Evolutionary conservation across 768 basidiomycete species (phyloP), one percentile per base, ranked within the genome.

Genomic region (Amanita molliuscula): DNA sequence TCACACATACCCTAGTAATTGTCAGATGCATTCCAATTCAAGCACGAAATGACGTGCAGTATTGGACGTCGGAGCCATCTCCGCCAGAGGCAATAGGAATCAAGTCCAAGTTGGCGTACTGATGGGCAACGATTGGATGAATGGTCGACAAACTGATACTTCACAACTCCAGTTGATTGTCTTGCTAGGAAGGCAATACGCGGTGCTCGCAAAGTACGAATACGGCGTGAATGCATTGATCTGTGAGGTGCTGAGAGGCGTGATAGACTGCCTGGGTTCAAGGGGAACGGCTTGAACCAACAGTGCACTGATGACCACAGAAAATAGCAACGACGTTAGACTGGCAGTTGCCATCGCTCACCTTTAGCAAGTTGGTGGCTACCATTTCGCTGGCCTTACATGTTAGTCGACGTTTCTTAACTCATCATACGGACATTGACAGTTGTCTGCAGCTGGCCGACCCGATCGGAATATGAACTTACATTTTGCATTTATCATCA

Each of bases 171-270:
- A 81, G 28, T 65, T 58, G 35, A 69, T 48, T 4, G 75, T 77
- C 20, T 59, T 54, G 6, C 63, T 51, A 5, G 76, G 69, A 11
- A 62, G 48, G 51, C 79, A 81, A 54, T 79, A 78, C 0, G 69
- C 77, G 6, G 78, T 58, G 40, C 72, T 72, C 0, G 79, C 78
- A 49, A 72, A 79, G 50, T 60, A 62, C 0, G 76, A 67, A 59
- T 70, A 81, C 1, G 77, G 68, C 31, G 60, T 71, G 59, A 68
- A 79, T 10, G 58, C 26, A 8, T 64, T 54, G 15, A 80, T 71
- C 55, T 76, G 72, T 0, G 67, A 15, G 6, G 65, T 54, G 6
- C 65, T 58, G 34, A 78, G 60, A 9, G 71, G 40, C 0, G 66
- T 67, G 55, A 74, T 72, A 28, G 21, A 25, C 16, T 46, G 50